A percentile compares a stretch with the other conserved stretches of the same genome.
Conservation (phyloP, 2,329 filamentous ascomycete species). For the Colletotrichum noveboracense region DNA sequence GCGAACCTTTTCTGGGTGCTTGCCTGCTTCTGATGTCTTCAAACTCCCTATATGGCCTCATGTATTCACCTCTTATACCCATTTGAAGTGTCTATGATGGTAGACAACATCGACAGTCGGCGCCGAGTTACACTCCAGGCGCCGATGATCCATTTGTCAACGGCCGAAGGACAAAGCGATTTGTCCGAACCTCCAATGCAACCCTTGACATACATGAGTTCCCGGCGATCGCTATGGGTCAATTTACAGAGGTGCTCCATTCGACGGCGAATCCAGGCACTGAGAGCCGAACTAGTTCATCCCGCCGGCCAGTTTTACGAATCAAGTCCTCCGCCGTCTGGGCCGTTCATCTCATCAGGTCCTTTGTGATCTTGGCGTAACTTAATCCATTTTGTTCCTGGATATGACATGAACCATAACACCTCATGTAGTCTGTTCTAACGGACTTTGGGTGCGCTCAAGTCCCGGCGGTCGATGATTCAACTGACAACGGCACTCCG, state of each 20-base stretch:
- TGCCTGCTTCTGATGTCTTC: accelerated
- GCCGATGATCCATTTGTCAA: not conserved
- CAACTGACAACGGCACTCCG: not conserved
- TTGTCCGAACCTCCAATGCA: not conserved
- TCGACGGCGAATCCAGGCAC: not conserved
- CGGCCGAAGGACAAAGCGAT: not conserved
- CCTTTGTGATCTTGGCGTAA: not conserved
- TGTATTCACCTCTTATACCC: not conserved
- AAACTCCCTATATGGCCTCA: accelerated
- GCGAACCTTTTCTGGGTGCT: not conserved
- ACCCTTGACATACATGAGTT: not conserved
- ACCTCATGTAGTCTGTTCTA: not conserved
- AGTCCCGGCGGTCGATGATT: not conserved
- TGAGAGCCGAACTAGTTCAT: not conserved
- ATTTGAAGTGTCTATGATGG: accelerated
- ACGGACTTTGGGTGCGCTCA: not conserved
- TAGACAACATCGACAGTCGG: not conserved
- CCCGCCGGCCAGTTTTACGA: not conserved
- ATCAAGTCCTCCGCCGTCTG: not conserved
- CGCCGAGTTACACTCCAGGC: not conserved
- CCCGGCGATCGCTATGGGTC: not conserved
- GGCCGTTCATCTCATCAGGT: not conserved
- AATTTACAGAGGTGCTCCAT: accelerated
- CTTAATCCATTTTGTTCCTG: accelerated
- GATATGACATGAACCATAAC: not conserved